These are phyloP conservation scores for Agarophyton chilense DNA, from an alignment of 23 red algal species.

Conservation along the genomic window DNA sequence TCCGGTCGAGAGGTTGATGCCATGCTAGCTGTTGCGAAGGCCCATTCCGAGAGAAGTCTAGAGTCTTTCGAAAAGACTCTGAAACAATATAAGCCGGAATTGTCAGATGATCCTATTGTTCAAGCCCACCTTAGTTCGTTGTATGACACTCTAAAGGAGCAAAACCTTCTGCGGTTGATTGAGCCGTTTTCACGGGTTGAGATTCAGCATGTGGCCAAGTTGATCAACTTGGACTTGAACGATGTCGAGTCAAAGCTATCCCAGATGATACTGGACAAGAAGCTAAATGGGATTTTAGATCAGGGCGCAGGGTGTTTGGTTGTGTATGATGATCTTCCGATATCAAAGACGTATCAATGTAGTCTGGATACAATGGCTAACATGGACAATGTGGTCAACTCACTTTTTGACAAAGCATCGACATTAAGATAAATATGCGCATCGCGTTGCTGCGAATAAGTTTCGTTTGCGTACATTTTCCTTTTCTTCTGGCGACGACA, in stretches of 20 bases:
- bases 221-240: slow-evolving; percentile 74
- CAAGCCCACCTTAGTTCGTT: slow-evolving; percentile 85
- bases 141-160: slow-evolving; percentile 91
- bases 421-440: slow-evolving; percentile 48
- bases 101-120: slow-evolving; percentile 89
- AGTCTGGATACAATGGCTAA: slow-evolving; percentile 76
- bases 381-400: slow-evolving; percentile 93
- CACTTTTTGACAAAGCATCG: slow-evolving; percentile 80
- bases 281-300: slow-evolving; percentile 95
- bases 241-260: slow-evolving; percentile 92
- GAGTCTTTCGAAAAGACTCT: slow-evolving; percentile 86
- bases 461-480: neutral
- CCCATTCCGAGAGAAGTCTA: slow-evolving; percentile 78
- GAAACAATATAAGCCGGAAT: slow-evolving; percentile 68
- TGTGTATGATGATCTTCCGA: slow-evolving; percentile 70
- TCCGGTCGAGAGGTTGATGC: slow-evolving; percentile 88
- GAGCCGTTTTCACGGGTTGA: slow-evolving; percentile 95
- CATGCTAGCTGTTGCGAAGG: slow-evolving; percentile 88
- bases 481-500: too few relatives aligned
- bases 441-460: neutral
- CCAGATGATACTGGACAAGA: slow-evolving; percentile 97
- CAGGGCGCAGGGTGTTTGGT: slow-evolving; percentile 94
- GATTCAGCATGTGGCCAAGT: slow-evolving; percentile 90
- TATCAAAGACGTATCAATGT: slow-evolving; percentile 81
- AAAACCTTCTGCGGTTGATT: slow-evolving; percentile 92